A percentile compares a stretch with the other conserved stretches of the same genome.
phyloP scores from a whole-genome alignment of 2,329 filamentous ascomycete genomes.

The Phialophora tarda region DNA sequence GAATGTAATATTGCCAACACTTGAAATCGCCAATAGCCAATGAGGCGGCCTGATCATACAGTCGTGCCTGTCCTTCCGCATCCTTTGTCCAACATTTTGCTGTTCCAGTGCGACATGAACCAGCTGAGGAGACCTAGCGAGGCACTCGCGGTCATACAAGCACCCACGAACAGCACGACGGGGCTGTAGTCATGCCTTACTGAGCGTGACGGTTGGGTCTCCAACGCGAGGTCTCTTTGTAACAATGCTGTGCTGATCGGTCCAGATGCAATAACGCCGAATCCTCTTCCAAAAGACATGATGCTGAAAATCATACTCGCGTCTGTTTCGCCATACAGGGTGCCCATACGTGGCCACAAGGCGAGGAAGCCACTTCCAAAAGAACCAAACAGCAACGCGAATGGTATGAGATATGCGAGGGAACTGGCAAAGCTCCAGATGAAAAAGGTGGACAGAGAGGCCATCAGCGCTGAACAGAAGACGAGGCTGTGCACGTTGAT shows the following conservation, averaged over 20 bases:
- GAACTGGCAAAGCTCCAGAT: slow-evolving; percentile 56
- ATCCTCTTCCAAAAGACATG: slow-evolving; percentile 56
- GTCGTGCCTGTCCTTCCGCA: background rate
- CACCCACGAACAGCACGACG: slow-evolving; percentile 25
- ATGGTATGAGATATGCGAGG: slow-evolving; percentile 49
- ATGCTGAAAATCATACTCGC: slow-evolving; percentile 57
- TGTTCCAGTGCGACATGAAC: slow-evolving; percentile 5
- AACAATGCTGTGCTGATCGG: too few species aligned
- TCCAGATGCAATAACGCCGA: slow-evolving; percentile 58
- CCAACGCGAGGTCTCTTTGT: background rate
- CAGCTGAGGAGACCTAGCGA: slow-evolving; percentile 12
- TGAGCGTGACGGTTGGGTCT: background rate
- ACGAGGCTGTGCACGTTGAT: slow-evolving; percentile 46
- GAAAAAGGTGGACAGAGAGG: slow-evolving; percentile 51
- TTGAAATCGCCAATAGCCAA: background rate
- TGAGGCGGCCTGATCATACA: background rate
- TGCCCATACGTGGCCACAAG: slow-evolving; percentile 54
- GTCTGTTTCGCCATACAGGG: slow-evolving; percentile 50
- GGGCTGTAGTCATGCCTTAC: background rate
- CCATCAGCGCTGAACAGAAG: slow-evolving; percentile 50
- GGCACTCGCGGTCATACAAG: slow-evolving; percentile 28
- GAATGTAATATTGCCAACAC: background rate
- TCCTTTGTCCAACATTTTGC: slow-evolving; percentile 1
- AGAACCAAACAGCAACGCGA: slow-evolving; percentile 51
- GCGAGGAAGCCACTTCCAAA: slow-evolving; percentile 51